Evolutionary conservation across 208 protist species (phyloP), one percentile per base, ranked within the genome.

Genomic region (Leishmania mexicana): DNA sequence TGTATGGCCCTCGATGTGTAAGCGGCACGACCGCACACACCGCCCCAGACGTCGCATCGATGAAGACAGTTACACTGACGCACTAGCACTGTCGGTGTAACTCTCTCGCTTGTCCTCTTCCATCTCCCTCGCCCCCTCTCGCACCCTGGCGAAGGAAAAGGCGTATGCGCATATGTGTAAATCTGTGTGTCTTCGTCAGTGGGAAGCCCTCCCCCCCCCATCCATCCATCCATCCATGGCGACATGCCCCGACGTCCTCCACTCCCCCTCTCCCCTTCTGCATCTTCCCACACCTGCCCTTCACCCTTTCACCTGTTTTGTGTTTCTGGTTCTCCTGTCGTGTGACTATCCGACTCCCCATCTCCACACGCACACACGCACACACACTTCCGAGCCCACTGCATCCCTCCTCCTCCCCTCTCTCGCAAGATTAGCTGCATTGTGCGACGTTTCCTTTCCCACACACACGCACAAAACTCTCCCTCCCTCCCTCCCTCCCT

Each of bases 41-140:
- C 53, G 57, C 57, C 57, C 57, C 15, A 62, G 19, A 31, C n/a
- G 57, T 62, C 57, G 57, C 24, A 62, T 24, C 57, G 24, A 62
- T n/a, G 19, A 15, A 31, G 21, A 57, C 53, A 24, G 24, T n/a
- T 62, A 62, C 11, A 24, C 57, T 10, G 57, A 62, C 57, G 19
- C 57, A n/a, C 57, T 62, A 62, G 11, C 28, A 24, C 4, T n/a
- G 8, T 62, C 24, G 4, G 19, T 62, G 8, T 15, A 64, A 64
- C 21, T n/a, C 53, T 47, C 71, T 83, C 77, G 57, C 78, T 78
- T 78, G 67, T 19, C 64, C n/a, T 24, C 17, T 42, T 70, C 13
- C 17, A 35, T 70, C n/a, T 70, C 64, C 0, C n/a, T 42, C 31
- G 13, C 64, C 64, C 64, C 11, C 64, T 42, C 35, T 45, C 31